Percentiles rank a stretch among this genome's conserved stretches.
phyloP scores from a whole-genome alignment of 169 alveolate species.

The Babesia sp. region DNA sequence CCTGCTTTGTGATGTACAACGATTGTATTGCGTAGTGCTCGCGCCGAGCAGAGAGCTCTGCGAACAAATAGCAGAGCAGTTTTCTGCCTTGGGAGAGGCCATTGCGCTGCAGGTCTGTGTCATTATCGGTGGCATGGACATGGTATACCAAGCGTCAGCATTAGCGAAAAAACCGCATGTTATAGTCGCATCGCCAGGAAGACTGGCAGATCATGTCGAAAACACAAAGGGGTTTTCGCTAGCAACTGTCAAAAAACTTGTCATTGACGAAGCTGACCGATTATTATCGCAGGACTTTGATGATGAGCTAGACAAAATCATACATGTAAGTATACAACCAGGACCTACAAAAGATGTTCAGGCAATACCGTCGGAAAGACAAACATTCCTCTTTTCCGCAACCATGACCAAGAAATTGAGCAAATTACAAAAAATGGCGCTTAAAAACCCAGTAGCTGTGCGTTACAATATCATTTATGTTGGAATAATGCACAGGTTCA shows the following conservation, averaged over 20 bases:
- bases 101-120: constrained; percentile 90
- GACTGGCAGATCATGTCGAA: constrained; percentile 97
- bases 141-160: constrained; percentile 92
- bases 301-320: constrained; percentile 92
- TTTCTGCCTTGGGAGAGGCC: constrained; percentile 91
- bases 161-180: constrained; percentile 96
- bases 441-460: constrained; percentile 90
- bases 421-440: constrained; percentile 94
- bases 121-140: constrained; percentile 97
- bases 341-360: not conserved
- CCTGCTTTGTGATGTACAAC: constrained; percentile 84
- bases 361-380: constrained; percentile 88
- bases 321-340: constrained; percentile 71
- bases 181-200: constrained; percentile 98
- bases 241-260: constrained; percentile 85
- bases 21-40: constrained; percentile 87
- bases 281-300: constrained; percentile 95
- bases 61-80: constrained; percentile 95
- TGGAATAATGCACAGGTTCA: constrained; percentile 19
- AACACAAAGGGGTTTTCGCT: constrained; percentile 97
- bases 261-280: constrained; percentile 97
- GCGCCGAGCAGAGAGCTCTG: constrained; percentile 99
- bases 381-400: constrained; percentile 97
- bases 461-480: not conserved
- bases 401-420: constrained; percentile 98